Percentiles rank a stretch among this genome's conserved stretches.
Conservation (phyloP, 139 green algal genomes). For the Eudorina sp. region DNA sequence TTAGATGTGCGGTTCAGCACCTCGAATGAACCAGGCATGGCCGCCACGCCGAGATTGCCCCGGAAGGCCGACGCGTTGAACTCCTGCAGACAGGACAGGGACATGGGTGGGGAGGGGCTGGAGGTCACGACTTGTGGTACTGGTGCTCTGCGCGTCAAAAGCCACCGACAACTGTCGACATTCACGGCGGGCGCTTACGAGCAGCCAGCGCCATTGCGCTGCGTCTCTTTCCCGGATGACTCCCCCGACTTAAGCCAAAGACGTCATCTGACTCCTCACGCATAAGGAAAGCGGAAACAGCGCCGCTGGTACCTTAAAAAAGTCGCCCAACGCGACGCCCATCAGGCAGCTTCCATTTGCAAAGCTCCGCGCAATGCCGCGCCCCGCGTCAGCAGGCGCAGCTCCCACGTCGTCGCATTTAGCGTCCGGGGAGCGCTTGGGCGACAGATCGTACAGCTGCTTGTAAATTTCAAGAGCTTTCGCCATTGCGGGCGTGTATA, state of each 20-base stretch:
- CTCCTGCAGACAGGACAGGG: neutral
- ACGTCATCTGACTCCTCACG: too few species aligned
- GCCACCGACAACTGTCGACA: too few species aligned
- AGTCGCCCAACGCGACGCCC: slow-evolving; percentile 22
- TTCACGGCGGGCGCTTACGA: too few species aligned
- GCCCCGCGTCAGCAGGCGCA: slow-evolving; percentile 15
- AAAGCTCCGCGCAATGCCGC: slow-evolving; percentile 43
- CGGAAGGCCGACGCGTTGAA: slow-evolving; percentile 21
- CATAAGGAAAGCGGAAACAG: too few species aligned
- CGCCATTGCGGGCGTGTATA: slow-evolving; percentile 35
- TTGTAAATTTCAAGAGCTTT: slow-evolving; percentile 25
- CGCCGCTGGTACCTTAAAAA: slow-evolving; percentile 62
- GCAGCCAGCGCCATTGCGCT: too few species aligned
- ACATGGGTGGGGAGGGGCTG: neutral
- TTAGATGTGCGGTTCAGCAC: slow-evolving; percentile 51
- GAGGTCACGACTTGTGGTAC: too few species aligned
- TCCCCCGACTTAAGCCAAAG: too few species aligned
- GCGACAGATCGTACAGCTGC: slow-evolving; percentile 2
- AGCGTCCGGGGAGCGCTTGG: neutral
- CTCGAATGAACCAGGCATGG: slow-evolving; percentile 40
- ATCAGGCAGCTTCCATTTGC: slow-evolving; percentile 44
- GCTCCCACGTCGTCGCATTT: slow-evolving; percentile 13
- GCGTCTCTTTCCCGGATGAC: too few species aligned
- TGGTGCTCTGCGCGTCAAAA: too few species aligned
- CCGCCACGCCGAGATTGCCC: slow-evolving; percentile 44